Conservation (phyloP, 192 early-diverging fungal species). For the Coemansia sp. region DNA sequence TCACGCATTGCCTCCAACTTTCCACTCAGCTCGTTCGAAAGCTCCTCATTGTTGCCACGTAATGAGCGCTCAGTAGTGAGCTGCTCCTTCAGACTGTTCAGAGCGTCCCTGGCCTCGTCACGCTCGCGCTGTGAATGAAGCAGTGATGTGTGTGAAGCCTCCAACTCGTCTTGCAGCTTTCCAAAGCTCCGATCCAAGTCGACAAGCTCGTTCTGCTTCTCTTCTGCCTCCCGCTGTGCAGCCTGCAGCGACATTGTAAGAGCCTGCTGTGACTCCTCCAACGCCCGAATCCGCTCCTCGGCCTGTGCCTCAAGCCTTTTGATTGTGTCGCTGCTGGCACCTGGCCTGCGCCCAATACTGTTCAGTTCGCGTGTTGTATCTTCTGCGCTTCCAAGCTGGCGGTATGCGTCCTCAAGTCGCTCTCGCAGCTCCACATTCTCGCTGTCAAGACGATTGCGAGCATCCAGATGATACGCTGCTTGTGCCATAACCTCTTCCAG, state of each 20-base stretch:
- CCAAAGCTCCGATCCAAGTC: constrained; percentile 57
- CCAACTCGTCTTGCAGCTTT: constrained; percentile 49
- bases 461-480: constrained; percentile 68
- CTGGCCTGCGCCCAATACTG: constrained; percentile 41
- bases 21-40: constrained; percentile 37
- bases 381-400: constrained; percentile 57
- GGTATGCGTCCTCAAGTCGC: constrained; percentile 58
- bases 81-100: constrained; percentile 35
- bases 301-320: constrained; percentile 60
- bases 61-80: constrained; percentile 36
- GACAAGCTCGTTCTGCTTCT: constrained; percentile 66
- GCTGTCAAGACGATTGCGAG: constrained; percentile 59
- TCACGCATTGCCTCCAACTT: constrained; percentile 46
- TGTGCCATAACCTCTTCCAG: constrained; percentile 69
- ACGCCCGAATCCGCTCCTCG: constrained; percentile 71
- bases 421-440: constrained; percentile 67
- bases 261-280: constrained; percentile 81
- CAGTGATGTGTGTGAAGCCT: constrained; percentile 28
- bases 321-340: constrained; percentile 11
- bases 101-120: constrained; percentile 38
- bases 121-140: constrained; percentile 46
- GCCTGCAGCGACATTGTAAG: constrained; percentile 75
- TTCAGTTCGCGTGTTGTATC: constrained; percentile 61
- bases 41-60: constrained; percentile 50
- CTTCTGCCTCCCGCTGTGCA: constrained; percentile 76